phyloP scores from a whole-genome alignment of 148 eudicot genomes.

The Vaccinium vitisidaea region DNA sequence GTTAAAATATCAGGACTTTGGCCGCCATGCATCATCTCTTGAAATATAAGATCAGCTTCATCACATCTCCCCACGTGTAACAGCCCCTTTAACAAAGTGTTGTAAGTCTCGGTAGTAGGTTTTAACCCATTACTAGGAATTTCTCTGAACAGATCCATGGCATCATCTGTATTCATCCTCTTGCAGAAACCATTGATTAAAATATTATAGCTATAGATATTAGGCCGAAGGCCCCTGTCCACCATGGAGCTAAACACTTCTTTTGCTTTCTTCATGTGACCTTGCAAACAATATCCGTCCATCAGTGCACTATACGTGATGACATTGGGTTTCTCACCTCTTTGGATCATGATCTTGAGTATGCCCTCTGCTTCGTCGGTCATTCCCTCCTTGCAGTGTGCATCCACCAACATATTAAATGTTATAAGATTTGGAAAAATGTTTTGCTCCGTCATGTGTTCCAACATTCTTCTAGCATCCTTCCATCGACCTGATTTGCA shows the following conservation, averaged over 20 bases:
- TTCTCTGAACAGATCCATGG: not conserved
- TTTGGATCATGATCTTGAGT: too few relatives aligned
- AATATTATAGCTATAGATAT: constrained; percentile 1
- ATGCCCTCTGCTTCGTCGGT: too few relatives aligned
- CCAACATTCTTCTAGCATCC: too few relatives aligned
- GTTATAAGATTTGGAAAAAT: not conserved
- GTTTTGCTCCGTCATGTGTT: constrained; percentile 1
- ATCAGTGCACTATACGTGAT: not conserved
- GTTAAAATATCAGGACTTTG: not conserved
- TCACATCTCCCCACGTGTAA: not conserved
- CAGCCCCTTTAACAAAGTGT: constrained; percentile 13
- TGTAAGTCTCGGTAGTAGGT: constrained; percentile 10
- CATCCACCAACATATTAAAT: too few relatives aligned
- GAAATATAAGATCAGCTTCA: not conserved
- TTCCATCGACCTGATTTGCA: too few relatives aligned
- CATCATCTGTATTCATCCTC: not conserved
- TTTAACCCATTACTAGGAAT: constrained; percentile 12
- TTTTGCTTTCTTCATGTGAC: constrained; percentile 15
- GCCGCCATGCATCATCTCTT: not conserved
- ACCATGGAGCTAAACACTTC: constrained; percentile 9
- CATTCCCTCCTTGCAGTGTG: too few relatives aligned
- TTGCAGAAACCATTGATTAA: constrained; percentile 16
- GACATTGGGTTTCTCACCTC: too few relatives aligned
- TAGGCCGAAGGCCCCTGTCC: constrained; percentile 6
- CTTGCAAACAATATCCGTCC: constrained; percentile 26